phyloP scores from a whole-genome alignment of 2,329 filamentous ascomycete species.

The Sporothrix curviconia region DNA sequence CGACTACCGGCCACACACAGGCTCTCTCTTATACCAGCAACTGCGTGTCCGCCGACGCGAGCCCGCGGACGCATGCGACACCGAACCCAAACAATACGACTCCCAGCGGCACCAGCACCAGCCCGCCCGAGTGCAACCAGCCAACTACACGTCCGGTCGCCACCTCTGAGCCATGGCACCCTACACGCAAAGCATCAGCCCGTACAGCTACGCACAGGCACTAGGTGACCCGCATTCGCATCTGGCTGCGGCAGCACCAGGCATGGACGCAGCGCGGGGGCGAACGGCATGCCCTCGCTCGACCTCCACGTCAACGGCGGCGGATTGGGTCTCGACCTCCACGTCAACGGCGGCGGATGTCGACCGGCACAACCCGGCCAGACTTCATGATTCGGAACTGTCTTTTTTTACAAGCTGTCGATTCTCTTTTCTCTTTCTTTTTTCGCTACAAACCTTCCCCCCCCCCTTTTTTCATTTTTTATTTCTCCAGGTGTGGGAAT shows the following conservation, averaged over 20 bases:
- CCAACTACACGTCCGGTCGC: slow-evolving; percentile 17
- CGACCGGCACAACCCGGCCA: slow-evolving; percentile 12
- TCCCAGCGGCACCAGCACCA: slow-evolving; percentile 15
- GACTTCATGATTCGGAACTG: not conserved
- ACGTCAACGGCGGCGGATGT: slow-evolving; percentile 17
- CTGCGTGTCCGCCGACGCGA: slow-evolving; percentile 13
- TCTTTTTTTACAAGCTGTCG: not conserved
- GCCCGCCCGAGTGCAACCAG: slow-evolving; percentile 13
- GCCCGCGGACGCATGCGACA: slow-evolving; percentile 18
- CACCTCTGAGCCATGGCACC: slow-evolving; percentile 3
- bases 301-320: slow-evolving; percentile 13
- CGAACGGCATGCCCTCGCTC: slow-evolving; percentile 7
- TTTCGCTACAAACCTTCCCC: no score
- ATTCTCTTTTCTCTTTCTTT: no score
- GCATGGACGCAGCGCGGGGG: slow-evolving; percentile 1
- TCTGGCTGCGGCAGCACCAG: not conserved
- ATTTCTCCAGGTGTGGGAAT: no score
- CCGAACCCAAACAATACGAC: slow-evolving; percentile 16
- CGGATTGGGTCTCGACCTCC: slow-evolving; percentile 12
- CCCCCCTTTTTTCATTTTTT: no score
- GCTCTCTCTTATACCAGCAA: slow-evolving; percentile 14
- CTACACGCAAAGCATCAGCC: slow-evolving; percentile 12
- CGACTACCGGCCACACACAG: slow-evolving; percentile 15
- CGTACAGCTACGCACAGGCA: slow-evolving; percentile 15
- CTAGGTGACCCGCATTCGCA: slow-evolving; percentile 12